Percentiles rank a stretch among this genome's conserved stretches.
phyloP scores from a whole-genome alignment of 176 grass and related monocot species.

The Aegilops umbellulata region DNA sequence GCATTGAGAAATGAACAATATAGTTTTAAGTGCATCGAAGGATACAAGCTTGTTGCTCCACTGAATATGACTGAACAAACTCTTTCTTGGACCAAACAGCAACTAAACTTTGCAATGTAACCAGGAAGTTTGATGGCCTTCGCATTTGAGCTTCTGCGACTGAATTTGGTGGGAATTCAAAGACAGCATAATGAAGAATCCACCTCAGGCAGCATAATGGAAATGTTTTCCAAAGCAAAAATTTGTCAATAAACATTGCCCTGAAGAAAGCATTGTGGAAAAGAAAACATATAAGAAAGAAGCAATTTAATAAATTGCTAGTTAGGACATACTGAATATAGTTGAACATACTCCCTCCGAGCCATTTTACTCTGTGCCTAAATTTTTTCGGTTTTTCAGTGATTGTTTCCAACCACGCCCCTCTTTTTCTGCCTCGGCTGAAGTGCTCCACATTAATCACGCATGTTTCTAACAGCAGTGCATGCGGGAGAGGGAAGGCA shows the following conservation, averaged over 20 bases:
- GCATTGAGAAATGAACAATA: slow-evolving; percentile 10
- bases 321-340: background rate
- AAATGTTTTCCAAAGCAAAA: slow-evolving; percentile 95
- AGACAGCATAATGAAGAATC: slow-evolving; percentile 90
- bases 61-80: slow-evolving; percentile 88
- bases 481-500: no score
- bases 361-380: no score
- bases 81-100: slow-evolving; percentile 83
- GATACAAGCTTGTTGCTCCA: slow-evolving; percentile 99
- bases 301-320: slow-evolving; percentile 16
- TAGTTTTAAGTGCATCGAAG: slow-evolving; percentile 44
- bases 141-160: slow-evolving; percentile 30
- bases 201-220: slow-evolving; percentile 82
- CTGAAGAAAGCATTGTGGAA: slow-evolving; percentile 50
- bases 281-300: slow-evolving; percentile 10
- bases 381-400: no score
- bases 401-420: no score
- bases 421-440: no score
- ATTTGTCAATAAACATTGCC: slow-evolving; percentile 85
- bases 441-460: no score
- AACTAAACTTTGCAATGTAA: slow-evolving; percentile 52
- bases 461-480: no score
- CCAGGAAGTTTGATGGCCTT: slow-evolving; percentile 53
- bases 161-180: slow-evolving; percentile 67
- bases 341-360: background rate